Evolutionary conservation across 768 basidiomycete species (phyloP).

Genomic region (Mrakia blollopis): DNA sequence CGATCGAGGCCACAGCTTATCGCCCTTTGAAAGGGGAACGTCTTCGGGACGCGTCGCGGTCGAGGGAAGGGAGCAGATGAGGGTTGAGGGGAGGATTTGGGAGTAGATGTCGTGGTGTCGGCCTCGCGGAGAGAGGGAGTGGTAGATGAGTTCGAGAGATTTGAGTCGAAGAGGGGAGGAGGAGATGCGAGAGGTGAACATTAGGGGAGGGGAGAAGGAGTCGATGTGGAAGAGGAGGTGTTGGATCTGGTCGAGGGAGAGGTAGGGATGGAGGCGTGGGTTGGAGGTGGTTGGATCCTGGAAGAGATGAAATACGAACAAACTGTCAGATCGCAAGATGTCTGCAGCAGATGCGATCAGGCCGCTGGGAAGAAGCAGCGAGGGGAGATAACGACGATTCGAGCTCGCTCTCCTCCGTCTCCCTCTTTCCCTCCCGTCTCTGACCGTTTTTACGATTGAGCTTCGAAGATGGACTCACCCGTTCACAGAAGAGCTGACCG

Average conservation of each 20-base stretch:
- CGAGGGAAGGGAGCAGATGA: not conserved
- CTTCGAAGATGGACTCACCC: not conserved
- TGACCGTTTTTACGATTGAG: too few relatives aligned
- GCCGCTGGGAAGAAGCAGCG: not conserved
- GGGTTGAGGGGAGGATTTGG: not conserved
- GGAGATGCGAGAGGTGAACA: not conserved
- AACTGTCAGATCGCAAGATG: not conserved
- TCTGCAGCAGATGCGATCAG: not conserved
- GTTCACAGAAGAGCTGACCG: conserved; percentile 3
- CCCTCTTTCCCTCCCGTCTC: not conserved
- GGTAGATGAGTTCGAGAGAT: conserved; percentile 6
- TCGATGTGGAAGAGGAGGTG: conserved; percentile 6
- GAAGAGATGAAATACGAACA: not conserved
- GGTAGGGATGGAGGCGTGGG: not conserved
- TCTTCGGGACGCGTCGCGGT: not conserved
- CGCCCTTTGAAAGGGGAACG: not conserved
- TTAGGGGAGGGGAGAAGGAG: not conserved
- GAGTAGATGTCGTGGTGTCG: conserved; percentile 10
- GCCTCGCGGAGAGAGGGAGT: not conserved
- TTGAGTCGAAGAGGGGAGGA: not conserved
- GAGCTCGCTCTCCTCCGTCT: not conserved
- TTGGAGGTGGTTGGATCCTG: not conserved
- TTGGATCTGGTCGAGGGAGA: conserved; percentile 1
- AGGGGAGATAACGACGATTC: not conserved
- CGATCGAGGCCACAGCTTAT: not conserved